Evolutionary conservation across 2,329 filamentous ascomycete genomes (phyloP).

Genomic region (Tolypocladium guangdongense): DNA sequence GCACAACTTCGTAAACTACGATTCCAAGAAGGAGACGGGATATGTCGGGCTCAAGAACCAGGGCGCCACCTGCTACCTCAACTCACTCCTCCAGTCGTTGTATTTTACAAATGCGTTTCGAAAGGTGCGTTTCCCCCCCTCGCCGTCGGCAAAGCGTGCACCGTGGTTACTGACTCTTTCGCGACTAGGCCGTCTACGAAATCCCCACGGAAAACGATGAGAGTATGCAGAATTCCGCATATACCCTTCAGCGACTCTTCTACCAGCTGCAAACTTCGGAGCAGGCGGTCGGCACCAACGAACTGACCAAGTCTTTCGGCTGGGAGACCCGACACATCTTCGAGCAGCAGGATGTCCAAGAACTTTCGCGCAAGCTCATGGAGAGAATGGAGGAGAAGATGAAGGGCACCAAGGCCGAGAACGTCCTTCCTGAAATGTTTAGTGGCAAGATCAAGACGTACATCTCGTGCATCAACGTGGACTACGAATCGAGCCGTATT

Average conservation of each 20-base stretch:
- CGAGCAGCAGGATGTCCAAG: slow-evolving; percentile 97
- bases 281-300: slow-evolving; percentile 75
- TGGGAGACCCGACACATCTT: slow-evolving; percentile 98
- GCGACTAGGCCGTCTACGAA: slow-evolving; percentile 73
- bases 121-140: slow-evolving; percentile 45
- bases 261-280: slow-evolving; percentile 87
- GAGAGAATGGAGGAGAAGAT: slow-evolving; percentile 94
- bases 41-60: slow-evolving; percentile 96
- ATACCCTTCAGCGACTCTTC: slow-evolving; percentile 86
- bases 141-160: not conserved
- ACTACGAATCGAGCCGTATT: slow-evolving; percentile 89
- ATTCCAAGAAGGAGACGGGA: slow-evolving; percentile 98
- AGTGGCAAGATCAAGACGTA: slow-evolving; percentile 98
- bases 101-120: slow-evolving; percentile 90
- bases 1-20: slow-evolving; percentile 90
- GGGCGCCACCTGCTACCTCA: slow-evolving; percentile 83
- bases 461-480: slow-evolving; percentile 95
- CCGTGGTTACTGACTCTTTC: not conserved
- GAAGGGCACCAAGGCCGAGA: slow-evolving; percentile 91
- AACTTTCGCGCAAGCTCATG: slow-evolving; percentile 92
- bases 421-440: slow-evolving; percentile 80
- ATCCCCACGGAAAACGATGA: slow-evolving; percentile 86
- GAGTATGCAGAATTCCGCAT: slow-evolving; percentile 77
- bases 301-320: slow-evolving; percentile 91
- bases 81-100: slow-evolving; percentile 72